Evolutionary conservation across 1,139 yeast genomes (phyloP).

Genomic region (Pneumocystis jirovecii): DNA sequence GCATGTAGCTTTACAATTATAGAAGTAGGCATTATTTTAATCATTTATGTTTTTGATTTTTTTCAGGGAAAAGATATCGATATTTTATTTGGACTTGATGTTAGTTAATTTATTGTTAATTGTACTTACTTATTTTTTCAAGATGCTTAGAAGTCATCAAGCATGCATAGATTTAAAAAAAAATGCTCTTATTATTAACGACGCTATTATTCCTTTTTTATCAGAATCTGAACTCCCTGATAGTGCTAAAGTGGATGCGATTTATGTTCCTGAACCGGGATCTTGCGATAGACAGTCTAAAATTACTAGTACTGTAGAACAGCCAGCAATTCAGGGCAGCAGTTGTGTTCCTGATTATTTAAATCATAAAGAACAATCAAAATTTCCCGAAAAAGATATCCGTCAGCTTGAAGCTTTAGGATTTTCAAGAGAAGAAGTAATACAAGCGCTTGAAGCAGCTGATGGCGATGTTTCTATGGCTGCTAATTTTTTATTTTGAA

Average conservation of each 20-base stretch:
- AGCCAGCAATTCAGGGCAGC: conserved; percentile 8
- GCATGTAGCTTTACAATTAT: conserved; percentile 76
- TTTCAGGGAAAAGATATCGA: conserved; percentile 31
- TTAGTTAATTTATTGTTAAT: conserved; percentile 14
- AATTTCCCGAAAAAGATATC: conserved; percentile 35
- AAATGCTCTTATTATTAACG: conserved; percentile 59
- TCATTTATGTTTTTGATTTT: not conserved
- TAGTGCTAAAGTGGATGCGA: conserved; percentile 16
- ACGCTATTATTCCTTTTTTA: conserved; percentile 53
- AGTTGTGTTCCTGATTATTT: conserved; percentile 13
- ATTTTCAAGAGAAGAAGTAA: conserved; percentile 47
- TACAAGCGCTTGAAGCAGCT: conserved; percentile 49
- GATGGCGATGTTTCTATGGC: conserved; percentile 74
- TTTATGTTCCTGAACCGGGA: conserved; percentile 9
- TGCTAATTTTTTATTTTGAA: conserved; percentile 50
- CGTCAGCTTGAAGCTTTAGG: conserved; percentile 52
- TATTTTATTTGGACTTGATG: conserved; percentile 36
- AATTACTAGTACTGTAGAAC: conserved; percentile 2
- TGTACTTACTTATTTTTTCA: not conserved
- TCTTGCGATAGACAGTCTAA: conserved; percentile 9
- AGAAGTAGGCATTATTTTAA: conserved; percentile 27
- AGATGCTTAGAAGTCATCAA: conserved; percentile 72
- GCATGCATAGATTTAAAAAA: conserved; percentile 61
- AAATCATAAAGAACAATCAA: conserved; percentile 15
- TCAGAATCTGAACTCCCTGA: conserved; percentile 58